Conservation (phyloP, 768 basidiomycete species). For the Suillus cothurnatus region DNA sequence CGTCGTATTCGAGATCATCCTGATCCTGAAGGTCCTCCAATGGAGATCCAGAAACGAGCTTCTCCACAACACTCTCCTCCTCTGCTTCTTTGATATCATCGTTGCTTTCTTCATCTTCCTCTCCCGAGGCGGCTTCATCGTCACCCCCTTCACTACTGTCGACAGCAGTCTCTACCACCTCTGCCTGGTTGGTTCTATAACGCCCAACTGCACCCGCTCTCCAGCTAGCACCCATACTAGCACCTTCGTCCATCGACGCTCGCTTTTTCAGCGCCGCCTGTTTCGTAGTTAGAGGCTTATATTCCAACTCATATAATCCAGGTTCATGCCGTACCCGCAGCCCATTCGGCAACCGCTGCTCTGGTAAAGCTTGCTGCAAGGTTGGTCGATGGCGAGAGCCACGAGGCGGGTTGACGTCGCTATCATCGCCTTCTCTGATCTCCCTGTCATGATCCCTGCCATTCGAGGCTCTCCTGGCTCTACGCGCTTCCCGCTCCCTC, state of each 20-base stretch:
- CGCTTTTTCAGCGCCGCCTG: constrained; percentile 30
- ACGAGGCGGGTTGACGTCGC: not conserved
- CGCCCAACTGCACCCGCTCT: not conserved
- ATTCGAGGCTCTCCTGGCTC: not conserved
- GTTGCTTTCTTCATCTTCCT: constrained; percentile 3
- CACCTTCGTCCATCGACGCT: not conserved
- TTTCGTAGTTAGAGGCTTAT: constrained; percentile 31
- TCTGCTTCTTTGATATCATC: constrained; percentile 1
- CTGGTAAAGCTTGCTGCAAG: not conserved
- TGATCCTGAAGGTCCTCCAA: constrained; percentile 10
- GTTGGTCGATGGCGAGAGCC: not conserved
- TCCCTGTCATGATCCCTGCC: not conserved
- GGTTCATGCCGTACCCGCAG: constrained; percentile 15
- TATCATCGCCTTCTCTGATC: not conserved
- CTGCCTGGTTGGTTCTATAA: not conserved
- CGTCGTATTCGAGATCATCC: constrained; percentile 9
- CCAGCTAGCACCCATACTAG: not conserved
- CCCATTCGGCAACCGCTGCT: not conserved
- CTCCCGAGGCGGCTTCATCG: not conserved
- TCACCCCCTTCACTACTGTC: not conserved
- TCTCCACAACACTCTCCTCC: not conserved
- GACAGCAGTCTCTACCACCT: not conserved
- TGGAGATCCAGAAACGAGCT: not conserved
- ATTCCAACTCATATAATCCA: constrained; percentile 20
- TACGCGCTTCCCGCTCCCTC: constrained; percentile 1